Conservation (phyloP, 1,284 basidiomycete genomes). For the Rhodofomes roseus region DNA sequence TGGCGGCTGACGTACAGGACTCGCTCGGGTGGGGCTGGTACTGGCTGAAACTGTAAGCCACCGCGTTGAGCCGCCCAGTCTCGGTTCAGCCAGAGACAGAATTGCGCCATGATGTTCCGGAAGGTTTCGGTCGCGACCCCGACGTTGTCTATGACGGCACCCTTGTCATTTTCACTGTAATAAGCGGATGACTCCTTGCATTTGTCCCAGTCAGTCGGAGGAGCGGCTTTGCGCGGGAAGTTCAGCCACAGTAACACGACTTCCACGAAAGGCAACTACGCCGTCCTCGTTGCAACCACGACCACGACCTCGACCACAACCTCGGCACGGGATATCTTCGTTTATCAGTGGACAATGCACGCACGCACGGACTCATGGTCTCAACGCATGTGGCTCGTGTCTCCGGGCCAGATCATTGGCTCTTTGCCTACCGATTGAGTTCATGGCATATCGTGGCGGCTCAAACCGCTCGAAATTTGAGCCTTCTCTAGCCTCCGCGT, state of each 20-base stretch:
- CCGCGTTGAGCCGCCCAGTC: not conserved
- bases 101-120: no score
- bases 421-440: not conserved
- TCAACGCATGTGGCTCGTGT: not conserved
- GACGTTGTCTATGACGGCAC: no score
- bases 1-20: not conserved
- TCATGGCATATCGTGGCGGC: not conserved
- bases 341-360: not conserved
- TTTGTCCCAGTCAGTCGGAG: no score
- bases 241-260: not conserved
- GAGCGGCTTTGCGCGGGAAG: no score
- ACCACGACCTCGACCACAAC: not conserved
- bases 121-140: no score
- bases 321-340: not conserved
- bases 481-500: not conserved
- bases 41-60: not conserved
- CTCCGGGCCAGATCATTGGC: not conserved
- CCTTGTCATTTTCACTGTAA: no score
- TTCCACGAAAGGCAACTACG: not conserved
- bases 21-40: not conserved
- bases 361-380: not conserved
- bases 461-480: not conserved
- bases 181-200: no score
- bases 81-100: no score
- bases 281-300: not conserved